Conservation (phyloP, 345 rosid species). For the Aquilaria yunnanensis region DNA sequence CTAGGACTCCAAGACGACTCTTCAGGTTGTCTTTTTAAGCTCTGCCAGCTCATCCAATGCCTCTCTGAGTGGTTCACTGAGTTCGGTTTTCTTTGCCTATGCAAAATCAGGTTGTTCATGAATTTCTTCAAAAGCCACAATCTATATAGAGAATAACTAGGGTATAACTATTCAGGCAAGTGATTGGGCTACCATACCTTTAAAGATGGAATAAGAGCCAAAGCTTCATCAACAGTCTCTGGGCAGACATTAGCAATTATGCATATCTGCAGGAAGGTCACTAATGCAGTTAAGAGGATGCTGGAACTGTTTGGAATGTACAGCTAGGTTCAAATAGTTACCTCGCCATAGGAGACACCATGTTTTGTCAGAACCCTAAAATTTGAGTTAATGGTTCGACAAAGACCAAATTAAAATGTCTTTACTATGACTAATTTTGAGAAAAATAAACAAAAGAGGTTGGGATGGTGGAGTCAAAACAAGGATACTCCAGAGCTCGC, state of each 20-base stretch:
- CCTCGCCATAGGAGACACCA: slow-evolving; percentile 81
- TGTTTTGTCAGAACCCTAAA: slow-evolving; percentile 43
- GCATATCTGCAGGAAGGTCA: slow-evolving; percentile 52
- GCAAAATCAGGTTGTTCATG: no score
- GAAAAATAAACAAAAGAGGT: neutral
- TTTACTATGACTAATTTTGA: slow-evolving; percentile 8
- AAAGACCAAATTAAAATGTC: slow-evolving; percentile 12
- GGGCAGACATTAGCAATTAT: slow-evolving; percentile 70
- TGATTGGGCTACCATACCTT: slow-evolving; percentile 38
- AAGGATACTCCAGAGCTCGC: slow-evolving; percentile 81
- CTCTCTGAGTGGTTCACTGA: slow-evolving; percentile 32
- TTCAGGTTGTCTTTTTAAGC: slow-evolving; percentile 22
- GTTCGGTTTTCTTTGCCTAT: slow-evolving; percentile 32
- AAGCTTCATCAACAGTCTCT: slow-evolving; percentile 68
- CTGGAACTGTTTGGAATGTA: slow-evolving; percentile 8
- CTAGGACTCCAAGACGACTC: neutral
- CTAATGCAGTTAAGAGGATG: slow-evolving; percentile 12
- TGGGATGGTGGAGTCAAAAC: slow-evolving; percentile 9
- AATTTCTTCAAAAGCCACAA: no score
- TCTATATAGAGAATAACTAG: no score
- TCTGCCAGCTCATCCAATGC: slow-evolving; percentile 31
- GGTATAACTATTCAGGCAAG: neutral
- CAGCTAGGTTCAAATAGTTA: slow-evolving; percentile 24
- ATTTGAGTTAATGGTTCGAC: slow-evolving; percentile 36
- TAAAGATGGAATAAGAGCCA: slow-evolving; percentile 70